These are phyloP conservation scores for Gossypium gossypioides DNA, from an alignment of 441 rosid species.

Conservation along the genomic window DNA sequence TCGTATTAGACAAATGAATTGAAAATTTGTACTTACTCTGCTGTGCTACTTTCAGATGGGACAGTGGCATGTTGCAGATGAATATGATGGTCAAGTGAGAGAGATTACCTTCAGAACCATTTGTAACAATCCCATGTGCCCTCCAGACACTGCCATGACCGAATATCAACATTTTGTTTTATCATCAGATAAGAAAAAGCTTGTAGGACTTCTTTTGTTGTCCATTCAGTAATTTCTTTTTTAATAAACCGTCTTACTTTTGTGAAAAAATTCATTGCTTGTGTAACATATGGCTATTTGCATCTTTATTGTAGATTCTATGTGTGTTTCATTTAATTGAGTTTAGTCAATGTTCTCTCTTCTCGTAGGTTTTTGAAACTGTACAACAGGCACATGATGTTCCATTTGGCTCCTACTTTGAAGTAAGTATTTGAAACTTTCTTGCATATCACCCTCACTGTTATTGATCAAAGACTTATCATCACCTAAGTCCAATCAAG, in stretches of 20 bases:
- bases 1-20: background rate
- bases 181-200: constrained; percentile 62
- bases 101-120: constrained; percentile 77
- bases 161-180: constrained; percentile 84
- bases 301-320: background rate
- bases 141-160: constrained; percentile 93
- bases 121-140: constrained; percentile 98
- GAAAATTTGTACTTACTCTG: constrained; percentile 15
- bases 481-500: background rate
- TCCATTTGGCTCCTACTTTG: constrained; percentile 94
- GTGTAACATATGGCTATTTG: background rate
- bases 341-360: background rate
- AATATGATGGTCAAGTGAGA: constrained; percentile 92
- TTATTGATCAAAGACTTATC: too few relatives aligned
- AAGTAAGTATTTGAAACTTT: constrained; percentile 33
- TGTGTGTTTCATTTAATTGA: background rate
- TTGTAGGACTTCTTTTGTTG: constrained; percentile 33
- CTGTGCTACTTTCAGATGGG: constrained; percentile 56
- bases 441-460: too few relatives aligned
- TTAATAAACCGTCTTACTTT: background rate
- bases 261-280: background rate
- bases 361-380: constrained; percentile 73
- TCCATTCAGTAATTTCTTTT: background rate
- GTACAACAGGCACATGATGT: constrained; percentile 95
- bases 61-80: constrained; percentile 85